These are phyloP conservation scores for Groenewaldozyma tartarivorans DNA, from an alignment of 805 yeast species.

Conservation along the genomic window DNA sequence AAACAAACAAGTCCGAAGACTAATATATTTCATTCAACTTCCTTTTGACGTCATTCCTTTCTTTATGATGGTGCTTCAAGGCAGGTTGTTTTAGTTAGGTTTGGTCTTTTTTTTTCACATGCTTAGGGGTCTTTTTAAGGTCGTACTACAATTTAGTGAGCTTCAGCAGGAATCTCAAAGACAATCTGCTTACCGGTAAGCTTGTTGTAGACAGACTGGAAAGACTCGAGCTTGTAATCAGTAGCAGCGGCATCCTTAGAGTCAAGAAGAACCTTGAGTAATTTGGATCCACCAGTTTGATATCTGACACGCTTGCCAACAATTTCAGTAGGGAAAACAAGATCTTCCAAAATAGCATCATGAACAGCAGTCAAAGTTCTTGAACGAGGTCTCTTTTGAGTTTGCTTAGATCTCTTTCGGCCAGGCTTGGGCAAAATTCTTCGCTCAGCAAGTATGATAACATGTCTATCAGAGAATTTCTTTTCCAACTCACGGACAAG, in stretches of 20 bases:
- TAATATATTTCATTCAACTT: not conserved
- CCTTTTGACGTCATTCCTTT: too few relatives aligned
- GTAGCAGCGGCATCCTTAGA: conserved; percentile 94
- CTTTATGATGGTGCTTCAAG: too few relatives aligned
- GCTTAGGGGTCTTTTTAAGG: not conserved
- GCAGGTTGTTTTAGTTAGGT: too few relatives aligned
- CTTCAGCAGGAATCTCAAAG: conserved; percentile 70
- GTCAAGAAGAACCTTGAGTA: conserved; percentile 95
- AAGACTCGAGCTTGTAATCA: conserved; percentile 98
- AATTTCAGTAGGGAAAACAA: conserved; percentile 99
- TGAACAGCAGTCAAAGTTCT: conserved; percentile 98
- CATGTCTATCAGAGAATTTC: conserved; percentile 99
- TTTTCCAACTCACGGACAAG: conserved; percentile 99
- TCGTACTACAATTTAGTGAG: conserved; percentile 19
- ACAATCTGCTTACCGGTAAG: conserved; percentile 99
- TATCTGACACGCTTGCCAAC: conserved; percentile 98
- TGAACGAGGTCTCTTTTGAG: conserved; percentile 99
- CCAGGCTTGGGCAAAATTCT: conserved; percentile 99
- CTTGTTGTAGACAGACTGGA: conserved; percentile 97
- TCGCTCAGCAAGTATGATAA: conserved; percentile 98
- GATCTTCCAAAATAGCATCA: conserved; percentile 96
- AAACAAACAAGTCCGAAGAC: not conserved
- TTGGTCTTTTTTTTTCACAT: not conserved
- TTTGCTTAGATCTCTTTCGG: conserved; percentile 75
- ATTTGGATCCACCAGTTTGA: conserved; percentile 97